A percentile compares a stretch with the other conserved stretches of the same genome.
Evolutionary conservation across 306 rosid genomes (phyloP).

Genomic region (Trifolium repens): DNA sequence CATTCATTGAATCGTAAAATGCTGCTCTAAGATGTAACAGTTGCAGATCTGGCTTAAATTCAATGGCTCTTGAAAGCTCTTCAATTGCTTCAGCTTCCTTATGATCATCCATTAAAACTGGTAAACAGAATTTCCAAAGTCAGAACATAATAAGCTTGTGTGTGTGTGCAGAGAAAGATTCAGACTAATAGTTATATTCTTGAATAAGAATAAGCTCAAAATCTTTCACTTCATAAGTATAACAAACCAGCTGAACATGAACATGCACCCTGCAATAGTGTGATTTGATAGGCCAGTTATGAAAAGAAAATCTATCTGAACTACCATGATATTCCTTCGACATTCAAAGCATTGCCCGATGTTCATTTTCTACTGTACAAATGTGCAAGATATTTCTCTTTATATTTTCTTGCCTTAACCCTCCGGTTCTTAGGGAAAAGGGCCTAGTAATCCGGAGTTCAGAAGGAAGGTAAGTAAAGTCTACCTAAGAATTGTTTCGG

Average conservation of each 20-base stretch:
- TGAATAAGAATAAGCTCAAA: neutral
- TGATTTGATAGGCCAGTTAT: neutral
- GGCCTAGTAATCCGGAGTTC: too few relatives aligned
- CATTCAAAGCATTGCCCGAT: too few relatives aligned
- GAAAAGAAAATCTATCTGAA: too few relatives aligned
- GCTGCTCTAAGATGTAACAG: slow-evolving; percentile 92
- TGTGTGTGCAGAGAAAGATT: neutral
- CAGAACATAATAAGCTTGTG: slow-evolving; percentile 37
- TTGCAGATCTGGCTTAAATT: slow-evolving; percentile 81
- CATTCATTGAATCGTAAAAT: slow-evolving; percentile 73
- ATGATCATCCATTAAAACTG: slow-evolving; percentile 96
- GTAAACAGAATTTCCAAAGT: slow-evolving; percentile 47
- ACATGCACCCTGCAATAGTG: neutral
- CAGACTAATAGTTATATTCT: neutral
- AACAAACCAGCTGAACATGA: too few relatives aligned
- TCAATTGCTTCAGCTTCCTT: slow-evolving; percentile 82
- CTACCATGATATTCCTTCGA: too few relatives aligned
- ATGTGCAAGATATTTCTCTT: too few relatives aligned
- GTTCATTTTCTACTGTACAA: too few relatives aligned
- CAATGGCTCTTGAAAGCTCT: slow-evolving; percentile 76
- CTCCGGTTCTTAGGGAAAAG: too few relatives aligned
- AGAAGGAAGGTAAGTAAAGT: too few relatives aligned
- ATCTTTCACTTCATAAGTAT: neutral
- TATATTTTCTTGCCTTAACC: too few relatives aligned
- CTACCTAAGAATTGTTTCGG: too few relatives aligned